Evolutionary conservation across 176 grass and related monocot species (phyloP), one percentile per base, ranked within the genome.

Genomic region (Aechmea fasciata): DNA sequence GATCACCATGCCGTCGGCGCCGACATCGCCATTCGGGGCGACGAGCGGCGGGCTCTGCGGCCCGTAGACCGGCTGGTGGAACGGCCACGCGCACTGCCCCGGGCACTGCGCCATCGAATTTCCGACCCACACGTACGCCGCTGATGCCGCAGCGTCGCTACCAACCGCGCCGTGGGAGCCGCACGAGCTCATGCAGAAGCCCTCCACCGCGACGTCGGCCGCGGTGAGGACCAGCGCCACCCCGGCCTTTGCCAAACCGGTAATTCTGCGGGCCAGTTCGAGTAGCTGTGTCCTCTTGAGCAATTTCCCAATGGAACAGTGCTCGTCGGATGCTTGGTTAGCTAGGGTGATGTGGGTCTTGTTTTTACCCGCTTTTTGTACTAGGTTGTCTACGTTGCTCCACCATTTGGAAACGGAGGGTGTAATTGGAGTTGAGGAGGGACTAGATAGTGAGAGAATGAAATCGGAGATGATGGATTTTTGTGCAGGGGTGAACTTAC

Each of bases 1-100:
- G 13, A 83, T 70, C 53, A 88, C 18, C 7, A 78, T 65, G 28
- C 85, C 89, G 57, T 92, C 89, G 41, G 68, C 65, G 14, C 85
- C 85, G 1, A 54, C 57, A 65, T 92, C 89, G 3, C 70, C 85
- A 64, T 72, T 92, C 0, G 79, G 85, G 1, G 82, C 49, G 2
- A 48, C 77, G 2, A 89, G 73, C 28, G 79, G 70, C 47, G 64
- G 11, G 22, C 66, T 20, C 20, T 78, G 74, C 1, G 89, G 79
- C 3, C 85, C 76, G 17, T 88, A 61, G 12, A 13, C 0, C 7
- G 80, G 80, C 65, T 66, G 66, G 65, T 84, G 65, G 71, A 87
- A 94, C 51, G 86, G 86, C 90, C 90, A 89, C 15, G 83, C 83
- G 69, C 90, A 94, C 53, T 94, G 78, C 0, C 83, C 90, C 0